A percentile compares a stretch with the other conserved stretches of the same genome.
These are phyloP conservation scores for Telopea speciosissima DNA, from an alignment of 177 flowering plant species.

Conservation along the genomic window DNA sequence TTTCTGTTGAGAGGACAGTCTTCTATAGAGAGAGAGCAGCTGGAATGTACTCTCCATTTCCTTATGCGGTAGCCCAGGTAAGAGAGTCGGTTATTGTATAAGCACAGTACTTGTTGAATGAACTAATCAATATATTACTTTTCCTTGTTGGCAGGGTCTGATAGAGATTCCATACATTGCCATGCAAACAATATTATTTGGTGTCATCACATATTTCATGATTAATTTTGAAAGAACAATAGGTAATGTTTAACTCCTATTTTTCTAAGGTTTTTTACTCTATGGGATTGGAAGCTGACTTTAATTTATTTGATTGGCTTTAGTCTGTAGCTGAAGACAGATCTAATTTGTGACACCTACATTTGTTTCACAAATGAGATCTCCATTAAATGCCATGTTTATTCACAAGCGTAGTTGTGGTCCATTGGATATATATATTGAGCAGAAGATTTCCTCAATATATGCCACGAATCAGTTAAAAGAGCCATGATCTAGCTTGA, in stretches of 20 bases:
- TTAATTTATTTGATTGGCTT: background rate
- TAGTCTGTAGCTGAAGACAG: too few species aligned
- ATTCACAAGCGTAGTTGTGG: too few species aligned
- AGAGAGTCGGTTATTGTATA: background rate
- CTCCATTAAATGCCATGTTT: too few species aligned
- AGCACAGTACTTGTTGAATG: background rate
- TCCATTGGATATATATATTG: too few species aligned
- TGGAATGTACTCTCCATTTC: slow-evolving; percentile 75
- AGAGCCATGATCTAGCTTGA: too few species aligned
- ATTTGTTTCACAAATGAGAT: too few species aligned
- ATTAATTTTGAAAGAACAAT: slow-evolving; percentile 59
- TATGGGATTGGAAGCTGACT: background rate
- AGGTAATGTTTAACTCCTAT: slow-evolving; percentile 29
- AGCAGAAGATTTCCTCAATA: too few species aligned
- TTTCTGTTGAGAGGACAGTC: slow-evolving; percentile 85
- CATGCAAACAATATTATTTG: slow-evolving; percentile 57
- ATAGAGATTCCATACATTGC: slow-evolving; percentile 77
- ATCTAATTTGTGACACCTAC: too few species aligned
- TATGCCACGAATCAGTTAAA: too few species aligned
- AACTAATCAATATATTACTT: background rate
- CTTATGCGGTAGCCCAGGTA: slow-evolving; percentile 89
- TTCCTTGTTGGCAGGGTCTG: slow-evolving; percentile 45
- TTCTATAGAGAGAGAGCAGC: slow-evolving; percentile 88
- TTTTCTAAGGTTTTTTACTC: background rate
- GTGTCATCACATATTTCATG: slow-evolving; percentile 76